Evolutionary conservation across 2,329 filamentous ascomycete genomes (phyloP), one percentile per base, ranked within the genome.

Genomic region (Alternaria longipes): DNA sequence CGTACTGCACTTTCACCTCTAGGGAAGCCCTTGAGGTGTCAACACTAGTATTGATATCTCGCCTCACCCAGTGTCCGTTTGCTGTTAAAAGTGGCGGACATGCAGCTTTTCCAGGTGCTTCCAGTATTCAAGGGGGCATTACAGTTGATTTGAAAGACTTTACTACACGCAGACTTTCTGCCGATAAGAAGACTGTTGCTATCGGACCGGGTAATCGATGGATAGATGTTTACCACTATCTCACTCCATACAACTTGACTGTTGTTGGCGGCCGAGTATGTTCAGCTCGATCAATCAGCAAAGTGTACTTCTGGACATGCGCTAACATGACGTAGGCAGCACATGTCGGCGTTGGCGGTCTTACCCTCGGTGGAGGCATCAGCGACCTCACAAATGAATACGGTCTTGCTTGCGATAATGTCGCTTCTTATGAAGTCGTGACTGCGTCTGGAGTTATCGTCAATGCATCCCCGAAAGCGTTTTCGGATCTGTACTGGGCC

Each of bases 331-430:
- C 8, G 28, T 30, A 30, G 28, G 8, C 28, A 30, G 28, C 28
- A 30, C 28, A 30, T 30, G 28, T 30, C 2, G 28, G 28, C 12
- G 46, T 61, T 40, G 49, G 55, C 32, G 59, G 59, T 9, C 45
- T 54, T 2, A 61, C 59, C 12, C 50, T 61, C 5, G 59, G 59
- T 8, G 59, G 59, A 20, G 59, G 59, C 20, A 61, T 61, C n/a
- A 54, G 59, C n/a, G 44, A 42, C 6, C 49, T 52, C n/a, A 50
- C 51, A 4, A 51, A 51, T 22, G 28, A 53, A 18, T 34, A 54
- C 24, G 56, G 56, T n/a, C n/a, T 58, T 42, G 45, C 52, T 11
- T 38, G 51, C 22, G 56, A 58, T 34, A 42, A 50, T 18, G 40
- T 58, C 12, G 30, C 42, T 9, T 58, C 56, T 4, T 42, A 40